These are phyloP conservation scores for Elongisporangium undulatum DNA, from an alignment of 352 stramenopile genomes.

Conservation along the genomic window DNA sequence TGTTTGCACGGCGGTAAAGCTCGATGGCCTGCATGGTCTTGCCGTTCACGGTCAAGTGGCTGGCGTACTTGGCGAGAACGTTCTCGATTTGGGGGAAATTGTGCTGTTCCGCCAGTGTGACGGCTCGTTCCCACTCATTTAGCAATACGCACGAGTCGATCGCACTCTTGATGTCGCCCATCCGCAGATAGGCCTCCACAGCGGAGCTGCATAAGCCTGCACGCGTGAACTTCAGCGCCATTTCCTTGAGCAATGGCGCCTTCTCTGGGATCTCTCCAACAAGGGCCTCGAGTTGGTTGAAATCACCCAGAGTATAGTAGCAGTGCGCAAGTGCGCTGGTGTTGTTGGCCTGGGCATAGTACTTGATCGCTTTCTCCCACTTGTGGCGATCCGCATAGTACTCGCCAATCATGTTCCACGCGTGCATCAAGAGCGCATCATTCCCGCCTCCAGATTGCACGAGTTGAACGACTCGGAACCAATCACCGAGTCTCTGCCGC, in stretches of 20 bases:
- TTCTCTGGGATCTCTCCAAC: slow-evolving; percentile 83
- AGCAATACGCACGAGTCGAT: slow-evolving; percentile 92
- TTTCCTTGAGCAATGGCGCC: slow-evolving; percentile 72
- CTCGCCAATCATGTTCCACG: slow-evolving; percentile 89
- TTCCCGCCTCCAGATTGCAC: slow-evolving; percentile 73
- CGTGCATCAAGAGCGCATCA: slow-evolving; percentile 75
- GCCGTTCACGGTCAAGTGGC: slow-evolving; percentile 76
- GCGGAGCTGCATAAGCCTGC: slow-evolving; percentile 81
- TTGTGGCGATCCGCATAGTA: slow-evolving; percentile 90
- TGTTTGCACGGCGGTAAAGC: slow-evolving; percentile 90
- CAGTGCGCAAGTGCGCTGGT: slow-evolving; percentile 76
- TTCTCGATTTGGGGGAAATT: slow-evolving; percentile 94
- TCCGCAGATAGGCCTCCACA: slow-evolving; percentile 84
- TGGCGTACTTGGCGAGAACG: slow-evolving; percentile 88
- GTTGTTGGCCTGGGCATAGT: slow-evolving; percentile 86
- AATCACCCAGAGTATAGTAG: slow-evolving; percentile 90
- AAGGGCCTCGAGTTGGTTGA: slow-evolving; percentile 81
- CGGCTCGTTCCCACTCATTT: slow-evolving; percentile 91
- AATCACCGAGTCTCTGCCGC: slow-evolving; percentile 88
- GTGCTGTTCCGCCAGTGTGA: slow-evolving; percentile 88
- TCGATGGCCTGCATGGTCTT: slow-evolving; percentile 90
- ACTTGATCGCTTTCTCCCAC: slow-evolving; percentile 92
- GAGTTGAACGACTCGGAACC: slow-evolving; percentile 88
- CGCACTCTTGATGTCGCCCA: slow-evolving; percentile 89
- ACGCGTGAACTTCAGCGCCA: slow-evolving; percentile 86